Conservation (phyloP, 768 basidiomycete species). For the Trametes cingulata region DNA sequence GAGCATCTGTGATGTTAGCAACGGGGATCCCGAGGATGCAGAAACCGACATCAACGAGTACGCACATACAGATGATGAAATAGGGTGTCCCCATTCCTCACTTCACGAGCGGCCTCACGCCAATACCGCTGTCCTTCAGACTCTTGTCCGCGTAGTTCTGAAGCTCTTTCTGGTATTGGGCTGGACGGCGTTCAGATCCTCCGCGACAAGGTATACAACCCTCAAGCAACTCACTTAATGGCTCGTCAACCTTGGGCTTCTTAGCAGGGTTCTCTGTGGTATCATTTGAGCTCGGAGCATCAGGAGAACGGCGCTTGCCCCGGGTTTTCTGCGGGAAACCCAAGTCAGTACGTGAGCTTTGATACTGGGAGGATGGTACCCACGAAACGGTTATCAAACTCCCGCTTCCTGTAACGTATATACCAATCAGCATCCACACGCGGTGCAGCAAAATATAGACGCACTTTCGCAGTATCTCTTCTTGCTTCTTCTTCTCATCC, state of each 20-base stretch:
- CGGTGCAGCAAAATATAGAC: slow-evolving; percentile 15
- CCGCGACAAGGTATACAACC: too few relatives aligned
- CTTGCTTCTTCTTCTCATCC: slow-evolving; percentile 55
- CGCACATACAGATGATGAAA: slow-evolving; percentile 13
- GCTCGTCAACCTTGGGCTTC: slow-evolving; percentile 39
- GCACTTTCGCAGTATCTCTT: slow-evolving; percentile 53
- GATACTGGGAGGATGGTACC: slow-evolving; percentile 29
- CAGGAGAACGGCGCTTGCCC: slow-evolving; percentile 55
- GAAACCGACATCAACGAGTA: not conserved
- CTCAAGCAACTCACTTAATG: slow-evolving; percentile 36
- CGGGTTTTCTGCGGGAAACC: slow-evolving; percentile 52
- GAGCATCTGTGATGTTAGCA: not conserved
- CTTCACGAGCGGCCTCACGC: slow-evolving; percentile 47
- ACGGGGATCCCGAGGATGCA: not conserved
- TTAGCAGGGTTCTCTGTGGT: slow-evolving; percentile 41
- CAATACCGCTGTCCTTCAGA: slow-evolving; percentile 46
- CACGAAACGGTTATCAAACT: slow-evolving; percentile 64
- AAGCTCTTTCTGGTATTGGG: slow-evolving; percentile 45
- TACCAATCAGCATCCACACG: not conserved
- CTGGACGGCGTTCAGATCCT: slow-evolving; percentile 28
- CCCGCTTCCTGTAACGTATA: slow-evolving; percentile 47
- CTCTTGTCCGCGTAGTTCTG: slow-evolving; percentile 39
- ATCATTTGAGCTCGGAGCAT: slow-evolving; percentile 36
- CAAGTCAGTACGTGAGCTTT: not conserved
- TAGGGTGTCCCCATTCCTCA: too few relatives aligned